Percentiles rank a stretch among this genome's conserved stretches.
Evolutionary conservation across 2,329 filamentous ascomycete species (phyloP).

Genomic region (Penicillium sp.): DNA sequence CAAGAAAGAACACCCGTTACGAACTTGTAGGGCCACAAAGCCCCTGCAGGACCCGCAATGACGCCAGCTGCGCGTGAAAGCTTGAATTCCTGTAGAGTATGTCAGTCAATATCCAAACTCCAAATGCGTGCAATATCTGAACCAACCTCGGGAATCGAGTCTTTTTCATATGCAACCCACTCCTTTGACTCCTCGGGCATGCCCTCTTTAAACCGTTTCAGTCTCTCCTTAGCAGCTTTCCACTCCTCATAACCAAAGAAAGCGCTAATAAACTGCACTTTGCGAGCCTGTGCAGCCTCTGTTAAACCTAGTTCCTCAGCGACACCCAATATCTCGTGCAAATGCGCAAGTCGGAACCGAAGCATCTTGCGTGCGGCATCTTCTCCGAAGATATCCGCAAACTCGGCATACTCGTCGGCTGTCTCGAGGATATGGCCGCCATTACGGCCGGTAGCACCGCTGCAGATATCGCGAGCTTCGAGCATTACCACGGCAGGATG

Average conservation of each 20-base stretch:
- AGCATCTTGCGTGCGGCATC: slow-evolving; percentile 23
- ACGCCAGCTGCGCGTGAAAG: slow-evolving; percentile 25
- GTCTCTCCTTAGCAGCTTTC: slow-evolving; percentile 17
- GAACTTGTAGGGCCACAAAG: slow-evolving; percentile 36
- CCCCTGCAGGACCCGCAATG: slow-evolving; percentile 28
- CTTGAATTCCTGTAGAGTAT: slow-evolving; percentile 19
- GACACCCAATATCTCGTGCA: slow-evolving; percentile 21
- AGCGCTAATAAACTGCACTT: slow-evolving; percentile 28
- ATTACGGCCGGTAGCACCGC: slow-evolving; percentile 36
- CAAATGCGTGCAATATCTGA: not conserved
- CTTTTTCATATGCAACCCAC: slow-evolving; percentile 25
- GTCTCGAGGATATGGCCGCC: slow-evolving; percentile 33
- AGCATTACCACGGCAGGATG: slow-evolving; percentile 26
- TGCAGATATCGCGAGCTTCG: slow-evolving; percentile 33
- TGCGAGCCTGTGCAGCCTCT: slow-evolving; percentile 23
- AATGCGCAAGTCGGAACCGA: slow-evolving; percentile 25
- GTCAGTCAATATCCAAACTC: not conserved
- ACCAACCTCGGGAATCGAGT: slow-evolving; percentile 22
- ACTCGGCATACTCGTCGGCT: slow-evolving; percentile 23
- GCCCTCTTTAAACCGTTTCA: slow-evolving; percentile 24
- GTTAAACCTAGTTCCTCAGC: slow-evolving; percentile 22
- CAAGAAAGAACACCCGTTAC: slow-evolving; percentile 24
- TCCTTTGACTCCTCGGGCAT: slow-evolving; percentile 28
- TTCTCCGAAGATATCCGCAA: slow-evolving; percentile 15
- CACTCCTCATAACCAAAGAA: slow-evolving; percentile 28